phyloP scores from a whole-genome alignment of 768 basidiomycete genomes.

The Amanita thiersii region DNA sequence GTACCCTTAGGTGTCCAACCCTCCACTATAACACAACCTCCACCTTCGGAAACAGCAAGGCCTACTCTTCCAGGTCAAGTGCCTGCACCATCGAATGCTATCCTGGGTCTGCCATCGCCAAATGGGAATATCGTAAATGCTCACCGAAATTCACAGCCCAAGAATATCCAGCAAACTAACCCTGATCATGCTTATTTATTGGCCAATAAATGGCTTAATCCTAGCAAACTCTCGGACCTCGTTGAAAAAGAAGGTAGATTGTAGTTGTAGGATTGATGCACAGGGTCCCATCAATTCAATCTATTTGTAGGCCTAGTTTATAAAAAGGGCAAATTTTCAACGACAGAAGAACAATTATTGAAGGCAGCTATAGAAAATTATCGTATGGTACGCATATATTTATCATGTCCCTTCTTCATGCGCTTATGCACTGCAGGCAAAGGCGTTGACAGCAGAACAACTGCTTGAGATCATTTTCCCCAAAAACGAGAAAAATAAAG shows the following conservation, averaged over 20 bases:
- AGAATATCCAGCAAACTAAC: constrained; percentile 31
- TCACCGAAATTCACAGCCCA: constrained; percentile 7
- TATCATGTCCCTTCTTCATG: background rate
- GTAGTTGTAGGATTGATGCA: background rate
- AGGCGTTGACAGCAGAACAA: constrained; percentile 45
- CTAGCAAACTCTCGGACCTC: constrained; percentile 59
- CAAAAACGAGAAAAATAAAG: constrained; percentile 49
- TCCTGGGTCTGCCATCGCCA: constrained; percentile 33
- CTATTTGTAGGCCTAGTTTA: constrained; percentile 60
- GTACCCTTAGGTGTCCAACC: constrained; percentile 18
- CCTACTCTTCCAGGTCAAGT: constrained; percentile 31
- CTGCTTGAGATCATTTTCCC: constrained; percentile 62
- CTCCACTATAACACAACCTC: constrained; percentile 12
- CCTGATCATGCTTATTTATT: constrained; percentile 60
- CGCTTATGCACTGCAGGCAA: constrained; percentile 27
- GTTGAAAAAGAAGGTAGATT: constrained; percentile 56
- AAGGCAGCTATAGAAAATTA: constrained; percentile 57
- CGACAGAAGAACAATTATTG: constrained; percentile 64
- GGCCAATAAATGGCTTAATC: constrained; percentile 73
- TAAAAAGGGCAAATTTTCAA: constrained; percentile 84
- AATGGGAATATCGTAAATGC: constrained; percentile 28
- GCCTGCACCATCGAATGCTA: constrained; percentile 33
- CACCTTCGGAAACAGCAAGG: constrained; percentile 16
- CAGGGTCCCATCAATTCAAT: constrained; percentile 6
- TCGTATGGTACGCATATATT: constrained; percentile 37